Percentiles rank a stretch among this genome's conserved stretches.
These are phyloP conservation scores for Saccharomycopsis sp. DNA, from an alignment of 805 yeast species.

Conservation along the genomic window DNA sequence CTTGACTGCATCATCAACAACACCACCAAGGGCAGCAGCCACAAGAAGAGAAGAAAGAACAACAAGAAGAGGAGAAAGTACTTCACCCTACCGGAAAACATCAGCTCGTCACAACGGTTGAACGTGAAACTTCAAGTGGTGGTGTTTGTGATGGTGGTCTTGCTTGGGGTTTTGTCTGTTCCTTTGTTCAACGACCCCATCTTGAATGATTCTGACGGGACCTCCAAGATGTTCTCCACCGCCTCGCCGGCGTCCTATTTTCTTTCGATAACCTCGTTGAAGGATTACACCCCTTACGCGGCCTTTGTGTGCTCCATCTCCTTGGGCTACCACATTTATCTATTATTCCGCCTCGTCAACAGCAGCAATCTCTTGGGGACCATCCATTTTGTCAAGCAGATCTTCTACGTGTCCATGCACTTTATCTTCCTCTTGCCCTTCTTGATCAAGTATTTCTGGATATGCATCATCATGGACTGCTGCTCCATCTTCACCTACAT, in stretches of 20 bases:
- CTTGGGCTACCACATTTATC: constrained; percentile 62
- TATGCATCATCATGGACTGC: constrained; percentile 70
- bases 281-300: constrained; percentile 59
- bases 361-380: too few relatives aligned
- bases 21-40: too few relatives aligned
- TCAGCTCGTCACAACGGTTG: too few relatives aligned
- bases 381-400: too few relatives aligned
- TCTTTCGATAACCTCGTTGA: not conserved
- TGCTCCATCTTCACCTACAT: constrained; percentile 84
- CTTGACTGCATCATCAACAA: too few relatives aligned
- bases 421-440: constrained; percentile 54
- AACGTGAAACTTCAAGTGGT: constrained; percentile 60
- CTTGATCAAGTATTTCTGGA: constrained; percentile 70
- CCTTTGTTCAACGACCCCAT: constrained; percentile 55
- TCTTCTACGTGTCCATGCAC: constrained; percentile 66
- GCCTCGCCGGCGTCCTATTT: not conserved
- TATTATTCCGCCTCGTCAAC: constrained; percentile 56
- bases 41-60: too few relatives aligned
- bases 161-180: constrained; percentile 47
- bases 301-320: constrained; percentile 60
- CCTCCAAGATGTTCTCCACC: not conserved
- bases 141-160: constrained; percentile 70
- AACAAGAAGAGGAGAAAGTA: too few relatives aligned
- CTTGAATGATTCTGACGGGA: constrained; percentile 23
- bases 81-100: not conserved